phyloP scores from a whole-genome alignment of 306 rosid species.

The Luffa acutangula region DNA sequence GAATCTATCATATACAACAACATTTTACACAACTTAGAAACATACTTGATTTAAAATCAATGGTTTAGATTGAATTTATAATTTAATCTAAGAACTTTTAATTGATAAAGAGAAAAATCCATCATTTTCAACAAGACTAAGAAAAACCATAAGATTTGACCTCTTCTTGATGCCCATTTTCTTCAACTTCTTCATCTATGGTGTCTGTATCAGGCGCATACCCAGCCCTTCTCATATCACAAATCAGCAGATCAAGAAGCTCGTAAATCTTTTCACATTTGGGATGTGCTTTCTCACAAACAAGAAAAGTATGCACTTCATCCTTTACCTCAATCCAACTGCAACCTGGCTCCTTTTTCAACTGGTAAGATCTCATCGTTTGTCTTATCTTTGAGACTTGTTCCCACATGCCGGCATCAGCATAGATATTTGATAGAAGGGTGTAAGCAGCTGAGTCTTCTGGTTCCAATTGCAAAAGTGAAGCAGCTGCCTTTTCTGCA shows the following conservation, averaged over 20 bases:
- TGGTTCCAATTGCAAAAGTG: conserved; percentile 49
- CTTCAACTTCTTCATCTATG: conserved; percentile 35
- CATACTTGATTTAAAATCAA: too few species aligned
- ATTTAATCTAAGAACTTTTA: too few species aligned
- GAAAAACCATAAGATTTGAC: background rate
- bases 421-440: conserved; percentile 63
- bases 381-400: conserved; percentile 58
- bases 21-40: too few species aligned
- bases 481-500: conserved; percentile 56
- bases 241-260: conserved; percentile 40
- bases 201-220: conserved; percentile 28
- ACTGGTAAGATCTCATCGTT: conserved; percentile 43
- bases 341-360: conserved; percentile 88
- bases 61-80: too few species aligned
- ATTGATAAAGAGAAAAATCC: too few species aligned
- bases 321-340: conserved; percentile 91
- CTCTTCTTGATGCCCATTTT: conserved; percentile 15
- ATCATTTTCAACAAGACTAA: background rate
- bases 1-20: too few species aligned
- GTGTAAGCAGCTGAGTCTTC: conserved; percentile 70
- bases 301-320: conserved; percentile 65
- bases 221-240: conserved; percentile 56
- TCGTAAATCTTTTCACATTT: conserved; percentile 51
- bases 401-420: conserved; percentile 64
- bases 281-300: conserved; percentile 83